These are phyloP conservation scores for Rhizopus sp. DNA, from an alignment of 371 early-diverging fungal species.

Conservation along the genomic window DNA sequence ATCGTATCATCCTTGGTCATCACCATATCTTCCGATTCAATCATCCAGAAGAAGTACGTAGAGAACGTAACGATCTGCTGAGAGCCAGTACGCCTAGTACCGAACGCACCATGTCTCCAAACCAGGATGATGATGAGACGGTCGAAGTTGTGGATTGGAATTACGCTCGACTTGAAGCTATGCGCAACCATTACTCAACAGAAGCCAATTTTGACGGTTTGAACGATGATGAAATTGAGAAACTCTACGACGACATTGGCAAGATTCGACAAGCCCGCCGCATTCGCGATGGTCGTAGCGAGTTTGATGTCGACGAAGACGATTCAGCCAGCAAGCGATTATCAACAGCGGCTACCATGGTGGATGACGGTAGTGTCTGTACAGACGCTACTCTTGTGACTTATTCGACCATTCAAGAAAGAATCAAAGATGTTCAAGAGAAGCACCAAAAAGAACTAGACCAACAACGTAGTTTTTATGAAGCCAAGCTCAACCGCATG, in stretches of 20 bases:
- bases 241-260: slow-evolving; percentile 59
- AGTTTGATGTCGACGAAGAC: slow-evolving; percentile 52
- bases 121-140: slow-evolving; percentile 39
- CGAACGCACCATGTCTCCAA: slow-evolving; percentile 20
- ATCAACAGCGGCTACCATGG: slow-evolving; percentile 31
- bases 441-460: slow-evolving; percentile 58
- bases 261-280: slow-evolving; percentile 53
- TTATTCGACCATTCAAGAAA: slow-evolving; percentile 38
- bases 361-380: slow-evolving; percentile 48
- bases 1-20: slow-evolving; percentile 80
- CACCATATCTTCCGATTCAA: slow-evolving; percentile 85
- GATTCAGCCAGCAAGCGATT: slow-evolving; percentile 22
- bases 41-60: slow-evolving; percentile 83
- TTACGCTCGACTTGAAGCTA: slow-evolving; percentile 73
- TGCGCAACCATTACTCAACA: slow-evolving; percentile 49
- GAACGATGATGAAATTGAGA: slow-evolving; percentile 63
- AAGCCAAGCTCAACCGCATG: slow-evolving; percentile 57
- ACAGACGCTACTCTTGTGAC: slow-evolving; percentile 41
- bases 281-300: slow-evolving; percentile 53
- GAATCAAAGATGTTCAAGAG: slow-evolving; percentile 52
- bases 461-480: slow-evolving; percentile 57
- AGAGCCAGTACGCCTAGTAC: slow-evolving; percentile 23
- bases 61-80: slow-evolving; percentile 64
- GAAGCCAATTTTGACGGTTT: slow-evolving; percentile 49
- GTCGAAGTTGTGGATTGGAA: slow-evolving; percentile 75